phyloP scores from a whole-genome alignment of 169 alveolate genomes.

The Plasmodium vivax region DNA sequence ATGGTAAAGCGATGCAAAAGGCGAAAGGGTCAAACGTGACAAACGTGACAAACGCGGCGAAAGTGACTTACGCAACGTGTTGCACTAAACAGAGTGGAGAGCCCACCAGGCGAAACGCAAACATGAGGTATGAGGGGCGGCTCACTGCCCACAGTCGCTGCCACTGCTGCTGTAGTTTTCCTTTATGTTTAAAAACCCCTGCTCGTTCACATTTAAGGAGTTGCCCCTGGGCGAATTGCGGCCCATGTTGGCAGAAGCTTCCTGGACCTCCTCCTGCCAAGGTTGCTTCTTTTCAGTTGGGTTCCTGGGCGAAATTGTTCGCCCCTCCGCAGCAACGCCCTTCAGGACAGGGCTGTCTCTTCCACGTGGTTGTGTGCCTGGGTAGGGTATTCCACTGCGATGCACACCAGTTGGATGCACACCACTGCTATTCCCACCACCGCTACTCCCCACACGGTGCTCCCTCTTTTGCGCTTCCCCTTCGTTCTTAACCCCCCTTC shows the following conservation, averaged over 20 bases:
- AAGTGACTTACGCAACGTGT: background rate
- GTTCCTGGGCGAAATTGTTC: background rate
- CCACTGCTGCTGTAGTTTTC: slow-evolving; percentile 39
- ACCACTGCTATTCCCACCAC: too few species aligned
- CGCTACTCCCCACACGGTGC: background rate
- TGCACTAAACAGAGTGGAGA: background rate
- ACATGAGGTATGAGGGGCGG: background rate
- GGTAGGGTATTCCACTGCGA: background rate
- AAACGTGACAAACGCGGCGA: background rate
- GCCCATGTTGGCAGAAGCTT: background rate
- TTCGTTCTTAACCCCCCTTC: background rate
- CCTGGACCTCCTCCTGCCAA: background rate
- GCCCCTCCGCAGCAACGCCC: background rate
- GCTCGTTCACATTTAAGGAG: slow-evolving; percentile 49
- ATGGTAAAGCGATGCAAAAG: background rate
- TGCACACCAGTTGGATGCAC: too few species aligned
- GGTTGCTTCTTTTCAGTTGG: background rate
- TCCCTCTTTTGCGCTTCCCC: background rate
- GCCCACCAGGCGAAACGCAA: background rate
- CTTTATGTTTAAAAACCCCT: slow-evolving; percentile 39
- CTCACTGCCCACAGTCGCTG: slow-evolving; percentile 3
- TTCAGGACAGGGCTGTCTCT: background rate
- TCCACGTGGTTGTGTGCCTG: background rate
- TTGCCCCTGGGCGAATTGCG: background rate
- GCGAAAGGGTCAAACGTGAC: background rate